A percentile compares a stretch with the other conserved stretches of the same genome.
Conservation (phyloP, 345 rosid species). For the Trapa incisa region DNA sequence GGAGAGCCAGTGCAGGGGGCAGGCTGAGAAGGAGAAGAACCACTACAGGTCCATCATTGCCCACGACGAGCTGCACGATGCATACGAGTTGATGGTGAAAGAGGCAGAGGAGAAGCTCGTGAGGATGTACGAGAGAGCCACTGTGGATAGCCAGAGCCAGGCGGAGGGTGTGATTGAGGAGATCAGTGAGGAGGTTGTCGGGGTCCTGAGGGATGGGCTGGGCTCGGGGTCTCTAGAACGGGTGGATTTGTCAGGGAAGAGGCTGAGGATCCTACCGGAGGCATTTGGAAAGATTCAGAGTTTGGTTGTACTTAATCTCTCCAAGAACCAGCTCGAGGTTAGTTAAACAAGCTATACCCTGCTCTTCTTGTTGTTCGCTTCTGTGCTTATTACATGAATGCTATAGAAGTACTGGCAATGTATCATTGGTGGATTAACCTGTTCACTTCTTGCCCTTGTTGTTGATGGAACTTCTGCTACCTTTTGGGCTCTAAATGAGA, state of each 20-base stretch:
- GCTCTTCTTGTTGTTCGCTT: no score
- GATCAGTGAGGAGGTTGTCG: slow-evolving; percentile 30
- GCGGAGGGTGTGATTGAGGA: slow-evolving; percentile 23
- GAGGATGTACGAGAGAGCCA: slow-evolving; percentile 54
- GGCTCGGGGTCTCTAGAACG: slow-evolving; percentile 37
- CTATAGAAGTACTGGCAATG: no score
- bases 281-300: slow-evolving; percentile 65
- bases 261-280: slow-evolving; percentile 57
- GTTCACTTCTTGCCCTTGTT: background rate
- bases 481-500: background rate
- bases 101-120: slow-evolving; percentile 71
- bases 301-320: slow-evolving; percentile 48
- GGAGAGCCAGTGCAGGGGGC: slow-evolving; percentile 43
- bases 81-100: slow-evolving; percentile 60
- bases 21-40: slow-evolving; percentile 45
- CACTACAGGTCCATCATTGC: slow-evolving; percentile 42
- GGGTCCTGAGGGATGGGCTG: slow-evolving; percentile 41
- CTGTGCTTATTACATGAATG: no score
- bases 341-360: slow-evolving; percentile 2
- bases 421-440: no score
- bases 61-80: slow-evolving; percentile 69
- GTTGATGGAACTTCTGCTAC: background rate
- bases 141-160: slow-evolving; percentile 15
- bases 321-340: slow-evolving; percentile 70
- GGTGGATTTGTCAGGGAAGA: slow-evolving; percentile 54